These are phyloP conservation scores for Torrubiellomyces zombiae DNA, from an alignment of 2,329 filamentous ascomycete species.

Conservation along the genomic window DNA sequence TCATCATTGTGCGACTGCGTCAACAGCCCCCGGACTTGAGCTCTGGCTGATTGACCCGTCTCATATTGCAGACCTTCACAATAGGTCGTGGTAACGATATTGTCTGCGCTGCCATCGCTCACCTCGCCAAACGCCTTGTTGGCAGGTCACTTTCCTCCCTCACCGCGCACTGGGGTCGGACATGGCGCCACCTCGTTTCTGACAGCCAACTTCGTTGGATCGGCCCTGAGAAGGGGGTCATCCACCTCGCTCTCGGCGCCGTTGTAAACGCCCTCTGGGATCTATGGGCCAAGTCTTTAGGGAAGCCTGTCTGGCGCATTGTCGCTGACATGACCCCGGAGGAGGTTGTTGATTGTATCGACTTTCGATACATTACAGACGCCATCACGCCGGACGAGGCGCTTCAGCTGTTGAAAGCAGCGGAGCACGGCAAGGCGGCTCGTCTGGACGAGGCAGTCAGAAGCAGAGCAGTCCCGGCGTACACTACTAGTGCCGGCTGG, in stretches of 20 bases:
- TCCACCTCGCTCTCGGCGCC: conserved; percentile 76
- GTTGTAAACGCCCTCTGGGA: conserved; percentile 91
- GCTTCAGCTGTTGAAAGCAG: conserved; percentile 48
- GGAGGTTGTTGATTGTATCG: conserved; percentile 74
- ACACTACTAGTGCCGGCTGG: conserved; percentile 84
- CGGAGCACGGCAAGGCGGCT: conserved; percentile 50
- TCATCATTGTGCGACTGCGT: no score
- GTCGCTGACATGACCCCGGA: conserved; percentile 81
- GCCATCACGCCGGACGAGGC: conserved; percentile 81
- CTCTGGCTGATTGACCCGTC: not conserved
- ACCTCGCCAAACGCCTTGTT: conserved; percentile 60
- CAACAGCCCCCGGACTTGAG: not conserved
- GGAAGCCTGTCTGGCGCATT: conserved; percentile 81
- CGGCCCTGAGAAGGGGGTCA: conserved; percentile 84
- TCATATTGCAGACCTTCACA: conserved; percentile 46
- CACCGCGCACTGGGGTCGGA: conserved; percentile 67
- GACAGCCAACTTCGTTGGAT: conserved; percentile 90
- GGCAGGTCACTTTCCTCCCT: conserved; percentile 63
- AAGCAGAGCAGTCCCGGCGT: conserved; percentile 67
- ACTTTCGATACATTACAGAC: conserved; percentile 90
- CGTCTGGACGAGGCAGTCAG: conserved; percentile 58
- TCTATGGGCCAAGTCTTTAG: conserved; percentile 76
- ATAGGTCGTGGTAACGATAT: conserved; percentile 86
- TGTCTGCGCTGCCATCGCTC: conserved; percentile 68
- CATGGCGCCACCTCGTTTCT: conserved; percentile 81